Evolutionary conservation across 140 eudicot genomes (phyloP).

Genomic region (Cichorium intybus): DNA sequence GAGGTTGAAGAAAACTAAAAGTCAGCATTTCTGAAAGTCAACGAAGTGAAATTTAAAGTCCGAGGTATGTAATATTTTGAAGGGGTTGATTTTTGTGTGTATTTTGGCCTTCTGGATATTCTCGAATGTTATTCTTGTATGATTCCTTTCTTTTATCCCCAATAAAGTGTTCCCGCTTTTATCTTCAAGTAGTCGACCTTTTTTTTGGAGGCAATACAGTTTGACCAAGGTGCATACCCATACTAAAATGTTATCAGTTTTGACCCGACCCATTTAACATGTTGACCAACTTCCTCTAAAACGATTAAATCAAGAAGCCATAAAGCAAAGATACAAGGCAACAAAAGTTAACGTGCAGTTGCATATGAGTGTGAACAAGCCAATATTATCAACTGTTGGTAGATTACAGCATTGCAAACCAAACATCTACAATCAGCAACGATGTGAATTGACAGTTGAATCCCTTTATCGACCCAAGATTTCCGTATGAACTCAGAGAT

Average conservation of each 20-base stretch:
- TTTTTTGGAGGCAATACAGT: neutral
- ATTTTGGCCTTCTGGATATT: slow-evolving; percentile 7
- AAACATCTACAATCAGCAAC: slow-evolving; percentile 16
- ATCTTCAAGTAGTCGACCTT: neutral
- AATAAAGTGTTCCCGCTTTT: slow-evolving; percentile 19
- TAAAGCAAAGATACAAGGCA: neutral
- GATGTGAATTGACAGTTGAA: slow-evolving; percentile 17
- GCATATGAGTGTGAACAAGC: slow-evolving; percentile 27
- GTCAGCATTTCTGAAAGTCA: slow-evolving; percentile 2
- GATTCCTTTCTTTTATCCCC: slow-evolving; percentile 8
- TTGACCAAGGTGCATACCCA: neutral
- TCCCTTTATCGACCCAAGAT: slow-evolving; percentile 11
- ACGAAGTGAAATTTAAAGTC: slow-evolving; percentile 4
- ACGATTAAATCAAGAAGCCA: neutral
- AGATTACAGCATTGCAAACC: slow-evolving; percentile 40
- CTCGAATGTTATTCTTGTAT: slow-evolving; percentile 13
- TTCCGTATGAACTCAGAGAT: slow-evolving; percentile 12
- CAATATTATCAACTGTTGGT: slow-evolving; percentile 32
- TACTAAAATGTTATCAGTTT: too few species aligned
- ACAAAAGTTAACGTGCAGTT: neutral
- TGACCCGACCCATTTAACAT: neutral
- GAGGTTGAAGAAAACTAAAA: slow-evolving; percentile 34
- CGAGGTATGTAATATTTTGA: slow-evolving; percentile 17
- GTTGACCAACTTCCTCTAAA: neutral
- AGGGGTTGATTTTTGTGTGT: slow-evolving; percentile 20